Percentiles rank a stretch among this genome's conserved stretches.
Evolutionary conservation across 1,284 basidiomycete genomes (phyloP).

Genomic region (Ustilago nuda): DNA sequence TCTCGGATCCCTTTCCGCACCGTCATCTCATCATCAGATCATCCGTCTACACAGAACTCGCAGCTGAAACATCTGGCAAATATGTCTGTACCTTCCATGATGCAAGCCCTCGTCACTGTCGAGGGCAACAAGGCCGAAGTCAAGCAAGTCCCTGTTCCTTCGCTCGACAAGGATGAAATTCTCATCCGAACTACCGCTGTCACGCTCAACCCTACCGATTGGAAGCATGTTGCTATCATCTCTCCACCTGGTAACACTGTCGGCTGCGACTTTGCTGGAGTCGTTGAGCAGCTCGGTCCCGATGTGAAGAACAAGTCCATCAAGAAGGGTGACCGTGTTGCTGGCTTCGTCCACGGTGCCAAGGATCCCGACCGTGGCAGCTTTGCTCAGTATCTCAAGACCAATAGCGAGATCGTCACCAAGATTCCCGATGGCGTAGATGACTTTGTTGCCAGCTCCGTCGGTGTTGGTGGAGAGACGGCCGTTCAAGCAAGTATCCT

Average conservation of each 20-base stretch:
- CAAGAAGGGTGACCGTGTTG: constrained; percentile 75
- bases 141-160: constrained; percentile 55
- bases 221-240: constrained; percentile 69
- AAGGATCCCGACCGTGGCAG: constrained; percentile 65
- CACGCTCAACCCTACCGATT: constrained; percentile 67
- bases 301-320: constrained; percentile 65
- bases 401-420: constrained; percentile 50
- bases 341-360: constrained; percentile 72
- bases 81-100: constrained; percentile 38
- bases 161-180: constrained; percentile 47
- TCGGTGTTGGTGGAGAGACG: constrained; percentile 62
- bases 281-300: constrained; percentile 73
- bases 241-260: constrained; percentile 70
- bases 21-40: neutral
- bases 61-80: neutral
- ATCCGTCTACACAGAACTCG: neutral
- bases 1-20: neutral
- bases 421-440: constrained; percentile 56
- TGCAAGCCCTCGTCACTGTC: constrained; percentile 57
- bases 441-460: constrained; percentile 41
- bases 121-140: constrained; percentile 54
- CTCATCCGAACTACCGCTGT: constrained; percentile 54
- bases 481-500: constrained; percentile 48
- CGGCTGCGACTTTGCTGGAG: constrained; percentile 76
- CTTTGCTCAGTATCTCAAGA: constrained; percentile 69